Evolutionary conservation across 495 filamentous ascomycete genomes (phyloP).

Genomic region (Xeromyces bisporus): DNA sequence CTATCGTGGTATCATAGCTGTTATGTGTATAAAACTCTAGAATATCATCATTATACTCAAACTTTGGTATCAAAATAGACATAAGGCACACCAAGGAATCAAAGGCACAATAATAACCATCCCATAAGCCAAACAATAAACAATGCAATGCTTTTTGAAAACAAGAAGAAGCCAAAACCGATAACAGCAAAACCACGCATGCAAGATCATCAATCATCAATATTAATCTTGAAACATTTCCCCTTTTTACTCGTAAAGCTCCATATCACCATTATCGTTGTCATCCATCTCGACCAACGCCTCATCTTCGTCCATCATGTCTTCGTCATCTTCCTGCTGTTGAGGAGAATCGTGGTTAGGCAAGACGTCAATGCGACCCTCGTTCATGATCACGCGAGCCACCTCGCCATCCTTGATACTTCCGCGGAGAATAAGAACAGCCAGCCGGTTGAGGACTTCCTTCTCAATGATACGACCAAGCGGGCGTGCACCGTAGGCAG

Average conservation of each 20-base stretch:
- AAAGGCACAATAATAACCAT: background rate
- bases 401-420: constrained; percentile 69
- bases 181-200: background rate
- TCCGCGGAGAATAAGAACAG: constrained; percentile 75
- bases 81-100: background rate
- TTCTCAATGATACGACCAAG: constrained; percentile 81
- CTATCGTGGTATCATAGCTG: too few species aligned
- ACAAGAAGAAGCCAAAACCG: background rate
- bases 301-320: constrained; percentile 53
- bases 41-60: background rate
- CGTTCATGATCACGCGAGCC: constrained; percentile 59
- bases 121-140: background rate
- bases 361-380: constrained; percentile 60
- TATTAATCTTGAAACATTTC: constrained; percentile 4
- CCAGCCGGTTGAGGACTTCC: constrained; percentile 85
- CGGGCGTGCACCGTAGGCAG: constrained; percentile 83
- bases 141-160: background rate
- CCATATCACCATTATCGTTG: constrained; percentile 43
- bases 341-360: constrained; percentile 57
- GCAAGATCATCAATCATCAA: constrained; percentile 1
- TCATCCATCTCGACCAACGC: constrained; percentile 50
- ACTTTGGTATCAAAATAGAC: background rate
- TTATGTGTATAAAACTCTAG: background rate
- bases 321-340: constrained; percentile 45
- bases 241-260: constrained; percentile 50